Base-by-base conservation (phyloP, 805 yeast species). In the Myxozyma neglecta region DNA sequence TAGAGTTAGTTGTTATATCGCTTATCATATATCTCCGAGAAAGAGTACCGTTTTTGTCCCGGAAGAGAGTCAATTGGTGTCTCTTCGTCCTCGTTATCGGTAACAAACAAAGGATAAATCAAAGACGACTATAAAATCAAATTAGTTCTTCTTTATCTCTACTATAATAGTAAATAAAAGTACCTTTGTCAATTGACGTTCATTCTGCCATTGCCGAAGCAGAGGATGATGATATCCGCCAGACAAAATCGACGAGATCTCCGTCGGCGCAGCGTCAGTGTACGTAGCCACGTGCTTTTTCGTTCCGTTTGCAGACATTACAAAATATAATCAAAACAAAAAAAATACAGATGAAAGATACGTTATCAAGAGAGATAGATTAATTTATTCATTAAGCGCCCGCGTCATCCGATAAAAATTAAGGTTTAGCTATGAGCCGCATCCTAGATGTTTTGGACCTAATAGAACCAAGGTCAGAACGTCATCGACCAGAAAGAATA, bases 191-290 rank as follows among this genome's bases (percentile, higher is more conserved):
- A 94, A 80, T 74, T 86, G 93, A 69, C 91, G 83, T 72, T 87
- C 93, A 68, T 82, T 83, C 75, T 94, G 99, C 99, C 99, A 94
- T 73, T 83, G 86, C 70, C 99, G 83, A 20, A 90, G 72, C 49
- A 93, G 80, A 0, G 97, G 96, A 71, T 92, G 96, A 74, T 89
- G 89, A 76, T 92, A 94, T 3, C 98, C 97, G 62, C 98, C 97
- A 64, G 94, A 93, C 47, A 94, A 80, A 46, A 94, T 78, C 6
- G 96, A 88, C 13, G 90, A 81, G 64, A 90, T 83, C 42, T 81
- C 78, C 0, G 92, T 83, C 39, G 82, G 83, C 29, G 80, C 78
- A 1, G 79, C 76, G 16, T 84, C 83, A 56, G 88, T 77, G 70
- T 82, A 91, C 71, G 88, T 85, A 6, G 97, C 96, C 46, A 79